Base-by-base conservation (phyloP, 371 early-diverging fungal species). In the Basidiobolus meristosporus region DNA sequence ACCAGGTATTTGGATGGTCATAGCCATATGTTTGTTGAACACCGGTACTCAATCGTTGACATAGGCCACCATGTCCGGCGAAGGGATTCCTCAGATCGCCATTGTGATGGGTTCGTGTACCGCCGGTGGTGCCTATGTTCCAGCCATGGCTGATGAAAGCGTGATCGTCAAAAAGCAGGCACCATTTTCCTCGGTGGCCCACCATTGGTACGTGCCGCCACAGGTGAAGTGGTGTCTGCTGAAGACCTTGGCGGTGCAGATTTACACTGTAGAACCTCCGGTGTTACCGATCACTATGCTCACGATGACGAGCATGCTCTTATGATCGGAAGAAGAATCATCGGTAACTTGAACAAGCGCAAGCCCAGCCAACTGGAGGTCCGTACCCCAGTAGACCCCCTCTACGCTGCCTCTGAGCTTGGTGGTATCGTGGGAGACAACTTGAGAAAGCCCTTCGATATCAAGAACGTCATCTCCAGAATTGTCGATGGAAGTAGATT, bases 101-200 rank as follows among this genome's bases (percentile, higher is more conserved):
- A 85, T 90, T 35, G 98, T 97, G 7, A 67, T 97, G 70, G 98
- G 98, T 7, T 87, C 88, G 6, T 97, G 95, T 68, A 92, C 93
- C n/a, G 97, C 97, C 17, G 97, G 89, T 51, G 96, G 97, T 44
- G 97, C 97, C 5, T 97, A 97, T 55, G 92, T 93, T 14, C 97
- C 97, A 30, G 95, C 95, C 20, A 97, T 97, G 97, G 87, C 95
- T 14, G 96, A 95, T 47, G 95, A 97, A 61, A 83, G 82, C 61
- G 79, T 97, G 44, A 97, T 97, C 59, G 95, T 97, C 36, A 63
- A 67, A 40, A 82, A 85, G 36, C 92, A 97, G 97, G 97, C 14
- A 97, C 97, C 7, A 92, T 97, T 48, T 97, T 97, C 65, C 68
- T 95, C 57, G 97, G 74, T 9, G 97, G 97, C 2, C 97, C 97